Evolutionary conservation across 2,329 filamentous ascomycete species (phyloP), one percentile per base, ranked within the genome.

Genomic region (Rhytidhysteron rufulum): DNA sequence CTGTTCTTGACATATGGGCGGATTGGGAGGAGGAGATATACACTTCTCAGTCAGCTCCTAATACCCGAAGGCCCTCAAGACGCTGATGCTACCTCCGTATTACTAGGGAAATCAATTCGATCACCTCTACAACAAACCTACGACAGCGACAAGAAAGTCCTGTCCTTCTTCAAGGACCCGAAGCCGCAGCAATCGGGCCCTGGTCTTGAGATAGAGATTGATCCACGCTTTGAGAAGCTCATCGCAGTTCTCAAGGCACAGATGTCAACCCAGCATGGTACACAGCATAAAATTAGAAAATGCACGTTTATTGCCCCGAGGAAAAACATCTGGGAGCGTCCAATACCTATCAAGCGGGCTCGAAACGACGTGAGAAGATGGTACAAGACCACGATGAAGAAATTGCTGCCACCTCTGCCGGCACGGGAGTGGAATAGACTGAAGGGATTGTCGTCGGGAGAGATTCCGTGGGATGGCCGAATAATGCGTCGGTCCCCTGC

Each of bases 1-100:
- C 60, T 84, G 16, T 60, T 70, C 22, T 58, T 72, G 43, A 70
- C 79, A 11, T 83, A 83, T 51, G 80, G 78, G 11, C 72, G 80
- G 37, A 67, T 65, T 22, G 80, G 80, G 7, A 70, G 62, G 47
- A 66, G 76, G 22, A 69, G 76, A 49, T 65, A 73, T 42, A 60
- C 72, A 8, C 55, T 83, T 34, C 43, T 62, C 2, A 39, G 45
- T 1, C 22, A 48, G 2, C 39, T 64, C 16, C 44, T 63, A 13
- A 44, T 42, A 41, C 59, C 60, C 5, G 53, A 60, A 32, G 41
- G 44, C 4, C 15, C 43, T 24, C 36, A 44, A 34, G 34, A 40
- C 22, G 37, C 37, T 4, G 45, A 42, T 8, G 39, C 25, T 11
- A 24, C 24, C 9, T 5, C 42, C 3, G 31, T 42, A 10, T 32